phyloP scores from a whole-genome alignment of 306 rosid genomes.

The Quercus engelmannii region DNA sequence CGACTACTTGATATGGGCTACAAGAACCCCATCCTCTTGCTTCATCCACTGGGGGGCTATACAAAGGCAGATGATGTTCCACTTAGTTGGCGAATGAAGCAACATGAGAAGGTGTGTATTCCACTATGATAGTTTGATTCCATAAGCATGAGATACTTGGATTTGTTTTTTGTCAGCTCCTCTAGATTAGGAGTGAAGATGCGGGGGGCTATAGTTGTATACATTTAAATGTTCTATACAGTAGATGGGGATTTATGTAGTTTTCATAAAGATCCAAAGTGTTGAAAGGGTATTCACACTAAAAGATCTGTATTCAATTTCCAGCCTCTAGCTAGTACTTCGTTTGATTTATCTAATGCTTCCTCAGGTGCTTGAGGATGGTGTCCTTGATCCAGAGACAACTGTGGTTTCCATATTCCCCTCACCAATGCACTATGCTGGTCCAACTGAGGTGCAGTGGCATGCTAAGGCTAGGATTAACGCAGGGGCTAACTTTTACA shows the following conservation, averaged over 20 bases:
- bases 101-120: constrained; percentile 84
- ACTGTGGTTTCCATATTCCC: constrained; percentile 98
- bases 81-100: constrained; percentile 93
- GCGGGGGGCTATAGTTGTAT: not conserved
- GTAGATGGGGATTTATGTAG: not conserved
- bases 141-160: not conserved
- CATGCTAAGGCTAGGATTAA: constrained; percentile 99
- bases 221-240: not conserved
- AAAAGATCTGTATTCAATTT: not conserved
- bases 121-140: not conserved
- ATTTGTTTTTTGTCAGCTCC: not conserved
- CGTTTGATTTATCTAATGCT: not conserved
- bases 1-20: constrained; percentile 96
- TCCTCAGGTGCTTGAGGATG: constrained; percentile 92
- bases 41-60: constrained; percentile 95
- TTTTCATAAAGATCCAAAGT: too few species aligned
- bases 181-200: not conserved
- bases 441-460: constrained; percentile 99
- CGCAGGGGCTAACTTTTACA: constrained; percentile 98
- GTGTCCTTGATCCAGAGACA: constrained; percentile 97
- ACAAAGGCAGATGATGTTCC: constrained; percentile 99
- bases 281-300: not conserved
- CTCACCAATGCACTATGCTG: constrained; percentile 99
- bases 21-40: constrained; percentile 91
- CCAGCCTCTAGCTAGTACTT: not conserved